Percentiles rank a stretch among this genome's conserved stretches.
Evolutionary conservation across 2,329 filamentous ascomycete species (phyloP).

Genomic region (Simplicillium aogashimaense): DNA sequence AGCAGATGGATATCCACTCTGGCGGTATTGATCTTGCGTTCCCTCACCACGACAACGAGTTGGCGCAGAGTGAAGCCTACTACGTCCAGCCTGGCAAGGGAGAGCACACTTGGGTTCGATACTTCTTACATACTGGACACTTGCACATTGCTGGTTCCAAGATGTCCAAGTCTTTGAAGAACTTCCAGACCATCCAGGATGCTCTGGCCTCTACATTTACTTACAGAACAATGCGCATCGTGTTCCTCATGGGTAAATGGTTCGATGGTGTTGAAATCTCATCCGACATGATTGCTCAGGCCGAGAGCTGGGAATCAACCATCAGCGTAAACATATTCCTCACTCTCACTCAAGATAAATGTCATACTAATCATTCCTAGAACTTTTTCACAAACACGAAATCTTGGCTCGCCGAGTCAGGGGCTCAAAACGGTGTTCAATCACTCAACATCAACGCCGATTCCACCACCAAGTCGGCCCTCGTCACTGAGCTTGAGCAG

Average conservation of each 20-base stretch:
- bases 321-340: conserved; percentile 43
- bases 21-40: conserved; percentile 87
- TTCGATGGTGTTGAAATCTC: conserved; percentile 88
- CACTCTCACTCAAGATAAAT: too few relatives aligned
- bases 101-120: conserved; percentile 78
- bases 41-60: conserved; percentile 87
- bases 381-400: conserved; percentile 51
- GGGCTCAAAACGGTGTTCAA: conserved; percentile 21
- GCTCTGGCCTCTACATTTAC: conserved; percentile 65
- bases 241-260: conserved; percentile 84
- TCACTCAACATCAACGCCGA: conserved; percentile 25
- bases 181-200: conserved; percentile 87
- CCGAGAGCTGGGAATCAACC: conserved; percentile 70
- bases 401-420: conserved; percentile 39
- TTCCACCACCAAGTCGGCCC: conserved; percentile 17
- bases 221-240: conserved; percentile 67
- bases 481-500: conserved; percentile 35
- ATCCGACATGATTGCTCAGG: conserved; percentile 65
- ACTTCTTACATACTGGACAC: conserved; percentile 94
- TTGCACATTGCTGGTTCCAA: conserved; percentile 77
- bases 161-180: conserved; percentile 94
- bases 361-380: conserved; percentile 15
- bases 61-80: conserved; percentile 85
- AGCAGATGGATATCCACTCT: conserved; percentile 84
- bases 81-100: conserved; percentile 45